Conservation (phyloP, 148 eudicot genomes). For the Silene conica region DNA sequence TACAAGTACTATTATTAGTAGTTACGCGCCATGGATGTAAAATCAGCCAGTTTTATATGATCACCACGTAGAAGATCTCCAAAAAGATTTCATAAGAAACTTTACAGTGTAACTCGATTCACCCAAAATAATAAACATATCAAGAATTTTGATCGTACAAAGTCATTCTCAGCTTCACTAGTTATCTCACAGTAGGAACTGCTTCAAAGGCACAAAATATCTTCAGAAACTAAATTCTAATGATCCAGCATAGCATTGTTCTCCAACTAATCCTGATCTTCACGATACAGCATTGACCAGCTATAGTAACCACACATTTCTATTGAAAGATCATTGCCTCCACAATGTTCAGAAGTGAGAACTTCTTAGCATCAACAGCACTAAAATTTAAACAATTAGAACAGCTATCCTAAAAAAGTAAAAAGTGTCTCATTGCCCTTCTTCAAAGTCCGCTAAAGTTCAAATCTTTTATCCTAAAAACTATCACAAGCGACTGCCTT, state of each 20-base stretch:
- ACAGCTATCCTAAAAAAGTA: too few relatives aligned
- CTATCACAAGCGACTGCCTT: background rate
- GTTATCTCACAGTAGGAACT: too few relatives aligned
- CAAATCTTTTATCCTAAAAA: background rate
- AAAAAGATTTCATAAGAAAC: background rate
- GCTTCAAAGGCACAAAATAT: background rate
- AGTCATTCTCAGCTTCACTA: background rate
- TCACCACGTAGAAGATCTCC: background rate
- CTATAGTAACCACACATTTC: background rate
- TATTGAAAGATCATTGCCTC: too few relatives aligned
- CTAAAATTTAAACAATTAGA: background rate
- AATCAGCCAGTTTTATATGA: background rate
- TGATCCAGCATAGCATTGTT: background rate
- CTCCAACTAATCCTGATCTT: too few relatives aligned
- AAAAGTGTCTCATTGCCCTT: too few relatives aligned
- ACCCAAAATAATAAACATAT: too few relatives aligned
- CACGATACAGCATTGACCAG: background rate
- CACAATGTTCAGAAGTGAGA: too few relatives aligned
- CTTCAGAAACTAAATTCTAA: background rate
- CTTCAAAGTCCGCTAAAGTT: background rate
- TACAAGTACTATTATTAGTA: background rate
- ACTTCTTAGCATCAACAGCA: too few relatives aligned
- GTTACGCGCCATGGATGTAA: background rate
- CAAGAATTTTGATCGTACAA: background rate
- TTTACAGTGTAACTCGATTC: too few relatives aligned